Base-by-base conservation (phyloP, 2,329 filamentous ascomycete species). In the Pezicula radicicola region DNA sequence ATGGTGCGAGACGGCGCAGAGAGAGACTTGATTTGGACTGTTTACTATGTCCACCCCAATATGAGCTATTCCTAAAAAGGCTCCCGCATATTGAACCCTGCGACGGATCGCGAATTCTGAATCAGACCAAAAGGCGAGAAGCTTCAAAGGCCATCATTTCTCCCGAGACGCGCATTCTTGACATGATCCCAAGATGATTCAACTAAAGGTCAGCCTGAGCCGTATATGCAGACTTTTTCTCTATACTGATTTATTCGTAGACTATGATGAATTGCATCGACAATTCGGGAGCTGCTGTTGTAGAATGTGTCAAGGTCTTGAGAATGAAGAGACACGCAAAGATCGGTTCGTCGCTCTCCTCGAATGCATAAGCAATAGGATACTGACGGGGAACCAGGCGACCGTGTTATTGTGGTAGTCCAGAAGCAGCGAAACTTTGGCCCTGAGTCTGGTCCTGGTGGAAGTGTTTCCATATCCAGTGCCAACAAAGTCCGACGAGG, bases 241-340 rank as follows among this genome's bases (percentile, higher is more conserved):
- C 51, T 52, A 37, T 13, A 15, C 8, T 51, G 21, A 25, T 42
- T 18, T 40, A 25, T 46, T 18, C 46, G n/a, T 40, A 37, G 16
- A 30, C 19, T 41, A 91, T 99, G 84, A 83, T 99, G 66, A 97
- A 94, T 76, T 97, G 94, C 86, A 97, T 99, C 84, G 94, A 99
- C 87, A 99, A 68, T 79, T 97, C 94, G 60, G 94, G 94, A 70
- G 94, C 94, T 63, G 92, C 94, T 65, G 80, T 99, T 61, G 94
- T 97, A 75, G 94, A 99, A 77, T 99, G 94, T 76, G 89, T 88
- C 70, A 88, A 93, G 70, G 88, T 97, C 57, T 78, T 99, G 66
- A 90, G 90, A 67, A 94, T 93, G 76, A 96, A 97, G 77, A 79
- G 85, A 61, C 84, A 87, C 66, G 94, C 93, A 54, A 87, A 86